These are phyloP conservation scores for Ormosia semicastrata DNA, from an alignment of 306 rosid genomes.

Conservation along the genomic window DNA sequence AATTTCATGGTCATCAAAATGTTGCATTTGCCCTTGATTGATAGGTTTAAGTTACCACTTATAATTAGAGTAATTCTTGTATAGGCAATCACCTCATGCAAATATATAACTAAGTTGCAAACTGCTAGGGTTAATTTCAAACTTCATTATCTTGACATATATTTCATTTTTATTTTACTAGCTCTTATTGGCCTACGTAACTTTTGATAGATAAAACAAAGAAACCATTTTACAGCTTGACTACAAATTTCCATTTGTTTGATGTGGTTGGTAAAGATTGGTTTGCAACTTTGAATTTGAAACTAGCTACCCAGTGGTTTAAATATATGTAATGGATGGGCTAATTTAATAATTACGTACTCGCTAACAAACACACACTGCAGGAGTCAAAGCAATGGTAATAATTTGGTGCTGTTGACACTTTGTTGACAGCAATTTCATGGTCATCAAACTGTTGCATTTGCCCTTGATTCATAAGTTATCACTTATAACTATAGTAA, in stretches of 20 bases:
- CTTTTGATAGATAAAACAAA: background rate
- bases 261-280: constrained; percentile 34
- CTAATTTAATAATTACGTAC: background rate
- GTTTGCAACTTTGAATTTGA: constrained; percentile 35
- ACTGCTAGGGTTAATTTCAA: background rate
- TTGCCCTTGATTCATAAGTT: background rate
- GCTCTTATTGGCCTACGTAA: background rate
- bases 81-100: constrained; percentile 31
- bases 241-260: background rate
- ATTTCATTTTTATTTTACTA: background rate
- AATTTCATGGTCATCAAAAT: background rate
- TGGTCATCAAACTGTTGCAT: background rate
- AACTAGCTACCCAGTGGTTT: background rate
- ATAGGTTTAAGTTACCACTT: background rate
- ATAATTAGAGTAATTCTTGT: too few relatives aligned
- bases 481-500: background rate
- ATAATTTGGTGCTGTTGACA: background rate
- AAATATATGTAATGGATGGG: background rate
- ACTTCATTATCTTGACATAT: background rate
- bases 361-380: background rate
- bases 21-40: background rate
- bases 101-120: background rate
- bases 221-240: background rate
- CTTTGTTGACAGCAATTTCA: background rate
- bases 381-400: background rate